phyloP scores from a whole-genome alignment of 495 filamentous ascomycete species.

The Hypoxylon subgilvum region DNA sequence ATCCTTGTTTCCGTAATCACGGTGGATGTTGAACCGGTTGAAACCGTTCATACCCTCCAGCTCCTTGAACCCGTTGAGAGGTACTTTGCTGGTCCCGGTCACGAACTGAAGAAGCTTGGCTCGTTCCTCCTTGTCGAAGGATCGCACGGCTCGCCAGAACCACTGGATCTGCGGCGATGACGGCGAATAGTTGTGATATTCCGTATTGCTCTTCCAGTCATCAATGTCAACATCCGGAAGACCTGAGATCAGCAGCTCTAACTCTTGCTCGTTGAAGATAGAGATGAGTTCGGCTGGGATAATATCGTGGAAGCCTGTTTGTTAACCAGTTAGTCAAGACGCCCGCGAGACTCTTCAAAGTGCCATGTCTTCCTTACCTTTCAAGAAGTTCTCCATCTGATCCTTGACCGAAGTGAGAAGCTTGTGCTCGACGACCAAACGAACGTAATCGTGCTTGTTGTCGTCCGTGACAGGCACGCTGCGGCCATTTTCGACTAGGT shows the following conservation, averaged over 20 bases:
- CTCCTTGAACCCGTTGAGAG: slow-evolving; percentile 98
- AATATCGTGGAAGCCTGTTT: slow-evolving; percentile 92
- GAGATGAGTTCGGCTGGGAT: slow-evolving; percentile 91
- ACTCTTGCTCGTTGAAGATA: slow-evolving; percentile 98
- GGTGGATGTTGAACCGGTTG: slow-evolving; percentile 97
- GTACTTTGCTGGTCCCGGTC: slow-evolving; percentile 97
- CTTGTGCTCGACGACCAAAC: slow-evolving; percentile 90
- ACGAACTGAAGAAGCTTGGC: slow-evolving; percentile 98
- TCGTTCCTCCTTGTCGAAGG: slow-evolving; percentile 98
- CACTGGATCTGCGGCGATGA: slow-evolving; percentile 97
- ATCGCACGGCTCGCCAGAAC: slow-evolving; percentile 99
- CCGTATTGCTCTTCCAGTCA: slow-evolving; percentile 98
- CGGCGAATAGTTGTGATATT: slow-evolving; percentile 96
- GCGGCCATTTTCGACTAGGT: slow-evolving; percentile 83
- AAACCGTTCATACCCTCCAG: slow-evolving; percentile 99
- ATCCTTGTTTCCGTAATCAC: slow-evolving; percentile 97
- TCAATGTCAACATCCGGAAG: slow-evolving; percentile 96
- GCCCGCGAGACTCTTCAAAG: no score
- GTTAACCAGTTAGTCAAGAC: slow-evolving; percentile 35
- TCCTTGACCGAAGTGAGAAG: slow-evolving; percentile 88
- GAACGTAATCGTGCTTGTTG: slow-evolving; percentile 97
- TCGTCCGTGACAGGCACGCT: slow-evolving; percentile 95
- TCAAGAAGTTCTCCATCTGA: slow-evolving; percentile 94
- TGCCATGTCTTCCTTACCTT: slow-evolving; percentile 61
- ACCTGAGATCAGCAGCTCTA: slow-evolving; percentile 96